Conservation (phyloP, 176 grass and related monocot species). For the Puccinellia tenuiflora region DNA sequence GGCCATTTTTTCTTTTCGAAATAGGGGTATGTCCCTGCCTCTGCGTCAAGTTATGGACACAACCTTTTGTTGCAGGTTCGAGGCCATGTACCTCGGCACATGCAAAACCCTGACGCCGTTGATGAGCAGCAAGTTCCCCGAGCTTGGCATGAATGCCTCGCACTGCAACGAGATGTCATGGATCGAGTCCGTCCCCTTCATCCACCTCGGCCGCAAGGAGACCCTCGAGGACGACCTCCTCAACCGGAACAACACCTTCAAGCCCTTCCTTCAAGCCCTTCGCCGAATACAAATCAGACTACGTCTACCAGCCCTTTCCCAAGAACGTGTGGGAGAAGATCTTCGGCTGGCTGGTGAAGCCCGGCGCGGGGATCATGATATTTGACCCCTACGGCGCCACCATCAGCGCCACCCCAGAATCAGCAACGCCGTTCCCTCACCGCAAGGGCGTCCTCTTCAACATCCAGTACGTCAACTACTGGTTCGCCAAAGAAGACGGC, state of each 20-base stretch:
- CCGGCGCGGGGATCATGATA: slow-evolving; percentile 16
- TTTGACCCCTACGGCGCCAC: slow-evolving; percentile 17
- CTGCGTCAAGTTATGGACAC: no score
- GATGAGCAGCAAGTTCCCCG: not conserved
- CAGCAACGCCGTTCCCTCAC: slow-evolving; percentile 21
- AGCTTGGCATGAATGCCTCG: not conserved
- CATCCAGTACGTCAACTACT: slow-evolving; percentile 28
- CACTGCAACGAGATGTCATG: slow-evolving; percentile 39
- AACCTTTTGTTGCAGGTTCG: no score
- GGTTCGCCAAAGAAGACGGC: not conserved
- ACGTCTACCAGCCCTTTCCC: not conserved
- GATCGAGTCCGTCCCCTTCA: slow-evolving; percentile 17
- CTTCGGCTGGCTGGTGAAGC: not conserved
- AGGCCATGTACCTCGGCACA: slow-evolving; percentile 22
- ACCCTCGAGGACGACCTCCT: not conserved
- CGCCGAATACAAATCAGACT: slow-evolving; percentile 31
- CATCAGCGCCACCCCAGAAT: not conserved
- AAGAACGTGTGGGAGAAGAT: not conserved
- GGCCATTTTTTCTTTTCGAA: no score
- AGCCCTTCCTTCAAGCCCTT: not conserved
- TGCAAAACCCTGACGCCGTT: not conserved
- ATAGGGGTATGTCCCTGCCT: no score
- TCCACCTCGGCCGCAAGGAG: not conserved
- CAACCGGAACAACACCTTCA: not conserved
- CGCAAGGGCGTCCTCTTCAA: slow-evolving; percentile 17